Evolutionary conservation across 2,329 filamentous ascomycete genomes (phyloP).

Genomic region (Alternaria burnsii): DNA sequence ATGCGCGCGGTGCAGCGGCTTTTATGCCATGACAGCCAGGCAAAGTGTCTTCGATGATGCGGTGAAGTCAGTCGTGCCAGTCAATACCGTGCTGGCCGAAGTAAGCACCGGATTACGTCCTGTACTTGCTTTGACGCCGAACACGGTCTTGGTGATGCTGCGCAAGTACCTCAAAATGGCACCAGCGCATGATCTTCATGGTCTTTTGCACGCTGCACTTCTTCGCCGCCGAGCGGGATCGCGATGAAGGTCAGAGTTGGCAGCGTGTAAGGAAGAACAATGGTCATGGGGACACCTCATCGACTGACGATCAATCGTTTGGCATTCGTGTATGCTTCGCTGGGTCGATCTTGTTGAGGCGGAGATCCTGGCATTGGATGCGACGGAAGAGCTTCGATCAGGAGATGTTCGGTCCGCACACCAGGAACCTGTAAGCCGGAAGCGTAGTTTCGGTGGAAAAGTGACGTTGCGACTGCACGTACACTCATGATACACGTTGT

Average conservation of each 20-base stretch:
- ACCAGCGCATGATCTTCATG: neutral
- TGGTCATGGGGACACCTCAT: neutral
- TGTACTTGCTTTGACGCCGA: neutral
- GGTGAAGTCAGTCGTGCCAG: neutral
- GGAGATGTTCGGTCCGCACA: neutral
- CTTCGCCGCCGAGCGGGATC: neutral
- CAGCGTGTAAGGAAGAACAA: neutral
- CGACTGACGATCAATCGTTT: neutral
- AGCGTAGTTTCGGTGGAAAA: neutral
- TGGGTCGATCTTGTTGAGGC: neutral
- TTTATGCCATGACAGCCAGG: neutral
- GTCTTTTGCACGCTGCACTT: neutral
- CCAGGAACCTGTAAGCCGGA: neutral
- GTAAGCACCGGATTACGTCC: slow-evolving; percentile 2
- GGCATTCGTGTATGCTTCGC: neutral
- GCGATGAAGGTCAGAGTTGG: neutral
- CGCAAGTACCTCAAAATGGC: neutral
- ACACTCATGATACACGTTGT: neutral
- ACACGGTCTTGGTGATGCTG: neutral
- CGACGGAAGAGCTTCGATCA: neutral
- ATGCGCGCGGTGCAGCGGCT: neutral
- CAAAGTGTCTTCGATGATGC: neutral
- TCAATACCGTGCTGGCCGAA: neutral
- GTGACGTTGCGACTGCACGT: neutral
- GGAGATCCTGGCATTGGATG: neutral